Base-by-base conservation (phyloP, 257 asterid species). In the Solanum clarkiae region DNA sequence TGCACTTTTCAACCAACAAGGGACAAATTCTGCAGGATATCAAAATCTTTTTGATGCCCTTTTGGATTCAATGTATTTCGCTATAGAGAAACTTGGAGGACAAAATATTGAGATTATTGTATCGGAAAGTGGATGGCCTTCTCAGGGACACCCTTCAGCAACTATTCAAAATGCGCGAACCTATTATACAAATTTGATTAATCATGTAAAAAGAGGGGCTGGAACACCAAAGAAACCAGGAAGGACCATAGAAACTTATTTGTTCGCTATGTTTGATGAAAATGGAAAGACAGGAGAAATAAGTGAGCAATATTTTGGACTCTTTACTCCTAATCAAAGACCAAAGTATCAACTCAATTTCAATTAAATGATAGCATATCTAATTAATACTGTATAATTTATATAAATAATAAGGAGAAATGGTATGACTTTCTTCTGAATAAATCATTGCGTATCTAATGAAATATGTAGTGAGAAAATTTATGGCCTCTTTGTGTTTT, bases 251-350 rank as follows among this genome's bases (percentile, higher is more conserved):
- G 92, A 92, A 70, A 92, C 95, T 12, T 91, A 92, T 86, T 36
- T 93, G 65, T 92, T 93, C 59, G 93, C 92, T 4, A 87, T 93
- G 92, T 93, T 91, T 83, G 95, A 92, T 18, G 95, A 93, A 84
- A 92, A 93, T 53, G 1, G 42, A 10, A 93, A 93, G 88, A 3
- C 3, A 0, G 89, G 90, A 40, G 80, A 47, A 0, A 1, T 10
- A 1, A 87, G 60, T 36, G 94, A 93, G 85, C 83, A 80, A 56
- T 89, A 93, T 86, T 93, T 90, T 51, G 92, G 92, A 4, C 72
- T 93, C n/a, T 93, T 92, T 44, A 7, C 1, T 15, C 92, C 97
- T 0, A 22, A 70, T 14, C 59, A 85, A 66, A 72, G 85, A 60
- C 75, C 68, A 0, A 93, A 93, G 26, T 92, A 91, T 85, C 44